Conservation (phyloP, 208 protist species). For the Trypanosoma vivax region DNA sequence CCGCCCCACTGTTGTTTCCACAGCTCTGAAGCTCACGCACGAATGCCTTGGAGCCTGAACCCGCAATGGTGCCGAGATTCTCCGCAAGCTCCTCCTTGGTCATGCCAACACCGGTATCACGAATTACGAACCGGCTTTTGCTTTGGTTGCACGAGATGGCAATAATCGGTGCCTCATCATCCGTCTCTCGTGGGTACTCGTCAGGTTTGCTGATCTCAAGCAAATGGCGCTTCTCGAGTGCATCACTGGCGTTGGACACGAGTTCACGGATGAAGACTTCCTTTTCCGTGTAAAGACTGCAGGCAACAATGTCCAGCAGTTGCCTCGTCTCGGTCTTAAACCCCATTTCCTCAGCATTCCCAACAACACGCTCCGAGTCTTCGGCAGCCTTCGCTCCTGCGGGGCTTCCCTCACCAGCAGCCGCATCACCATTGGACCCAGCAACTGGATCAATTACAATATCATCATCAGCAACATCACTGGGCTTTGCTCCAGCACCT, state of each 20-base stretch:
- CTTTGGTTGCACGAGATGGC: conserved; percentile 88
- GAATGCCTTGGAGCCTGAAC: conserved; percentile 87
- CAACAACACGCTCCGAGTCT: conserved; percentile 54
- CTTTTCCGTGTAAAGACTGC: conserved; percentile 97
- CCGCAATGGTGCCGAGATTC: conserved; percentile 95
- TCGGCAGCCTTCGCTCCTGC: conserved; percentile 16
- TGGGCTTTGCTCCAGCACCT: conserved; percentile 17
- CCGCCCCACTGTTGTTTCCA: conserved; percentile 43
- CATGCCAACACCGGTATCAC: conserved; percentile 97
- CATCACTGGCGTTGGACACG: conserved; percentile 97
- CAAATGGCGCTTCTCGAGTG: conserved; percentile 94
- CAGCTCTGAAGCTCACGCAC: conserved; percentile 73
- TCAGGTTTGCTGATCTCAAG: conserved; percentile 76
- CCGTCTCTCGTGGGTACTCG: conserved; percentile 65
- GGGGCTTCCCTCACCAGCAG: conserved; percentile 14
- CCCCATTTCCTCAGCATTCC: conserved; percentile 76
- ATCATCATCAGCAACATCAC: conserved; percentile 70
- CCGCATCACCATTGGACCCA: conserved; percentile 1
- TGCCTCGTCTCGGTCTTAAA: conserved; percentile 98
- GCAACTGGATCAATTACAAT: conserved; percentile 60
- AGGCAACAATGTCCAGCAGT: conserved; percentile 97
- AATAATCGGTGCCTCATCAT: conserved; percentile 79
- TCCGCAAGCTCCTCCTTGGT: conserved; percentile 92
- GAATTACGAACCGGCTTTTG: conserved; percentile 87
- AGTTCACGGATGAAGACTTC: conserved; percentile 98